phyloP scores from a whole-genome alignment of 2,329 filamentous ascomycete species.

The Colletotrichum orchidophilum region DNA sequence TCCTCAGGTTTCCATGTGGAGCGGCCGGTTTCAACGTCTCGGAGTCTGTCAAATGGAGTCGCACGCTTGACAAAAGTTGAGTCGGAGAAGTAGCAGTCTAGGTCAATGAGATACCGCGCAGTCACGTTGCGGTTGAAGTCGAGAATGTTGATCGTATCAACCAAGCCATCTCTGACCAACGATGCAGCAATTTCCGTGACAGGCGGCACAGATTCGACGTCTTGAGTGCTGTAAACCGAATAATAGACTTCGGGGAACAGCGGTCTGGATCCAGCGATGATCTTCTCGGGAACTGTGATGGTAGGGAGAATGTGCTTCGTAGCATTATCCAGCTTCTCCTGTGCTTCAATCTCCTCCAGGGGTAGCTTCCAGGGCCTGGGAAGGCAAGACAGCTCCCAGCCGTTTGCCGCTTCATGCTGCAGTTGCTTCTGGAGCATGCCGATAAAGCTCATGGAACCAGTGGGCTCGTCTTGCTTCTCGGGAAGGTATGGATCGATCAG shows the following conservation, averaged over 20 bases:
- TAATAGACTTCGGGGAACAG: constrained; percentile 94
- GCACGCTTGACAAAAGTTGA: constrained; percentile 93
- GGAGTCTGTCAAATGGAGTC: constrained; percentile 89
- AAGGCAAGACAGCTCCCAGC: constrained; percentile 78
- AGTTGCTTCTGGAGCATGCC: constrained; percentile 87
- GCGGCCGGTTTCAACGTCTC: constrained; percentile 70
- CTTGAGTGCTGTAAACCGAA: constrained; percentile 89
- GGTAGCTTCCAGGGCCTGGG: constrained; percentile 75
- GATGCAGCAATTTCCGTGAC: constrained; percentile 80
- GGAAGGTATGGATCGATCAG: constrained; percentile 86
- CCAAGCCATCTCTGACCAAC: constrained; percentile 83
- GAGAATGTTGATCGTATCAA: constrained; percentile 93
- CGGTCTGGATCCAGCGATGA: constrained; percentile 77
- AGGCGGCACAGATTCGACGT: constrained; percentile 87
- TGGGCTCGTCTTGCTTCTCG: constrained; percentile 69
- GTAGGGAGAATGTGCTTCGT: constrained; percentile 82
- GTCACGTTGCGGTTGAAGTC: constrained; percentile 91
- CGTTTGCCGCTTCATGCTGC: constrained; percentile 75
- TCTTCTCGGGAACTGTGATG: constrained; percentile 78
- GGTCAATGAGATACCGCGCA: constrained; percentile 89
- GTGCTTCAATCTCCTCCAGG: constrained; percentile 67
- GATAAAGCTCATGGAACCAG: constrained; percentile 75
- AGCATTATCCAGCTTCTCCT: constrained; percentile 65
- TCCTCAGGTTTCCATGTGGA: constrained; percentile 98
- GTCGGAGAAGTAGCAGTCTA: constrained; percentile 93